Conservation (phyloP, 176 grass and related monocot species). For the Paspalum vaginatum region DNA sequence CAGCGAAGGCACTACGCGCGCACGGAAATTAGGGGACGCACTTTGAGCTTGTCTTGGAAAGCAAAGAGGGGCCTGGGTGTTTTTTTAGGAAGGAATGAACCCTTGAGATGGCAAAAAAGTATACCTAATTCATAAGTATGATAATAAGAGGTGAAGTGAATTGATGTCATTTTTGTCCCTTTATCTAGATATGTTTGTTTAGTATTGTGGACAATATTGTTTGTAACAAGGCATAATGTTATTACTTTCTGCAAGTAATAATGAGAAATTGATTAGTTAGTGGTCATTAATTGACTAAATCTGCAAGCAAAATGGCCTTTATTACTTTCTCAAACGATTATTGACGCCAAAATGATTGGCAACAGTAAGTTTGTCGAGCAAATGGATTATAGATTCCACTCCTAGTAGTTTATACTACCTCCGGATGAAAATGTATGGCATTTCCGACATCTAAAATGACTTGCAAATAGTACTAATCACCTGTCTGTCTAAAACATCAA, state of each 20-base stretch:
- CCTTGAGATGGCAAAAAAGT: background rate
- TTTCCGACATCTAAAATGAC: no score
- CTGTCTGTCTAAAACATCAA: no score
- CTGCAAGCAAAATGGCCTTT: background rate
- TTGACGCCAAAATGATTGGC: background rate
- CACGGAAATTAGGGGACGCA: background rate
- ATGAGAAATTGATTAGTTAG: background rate
- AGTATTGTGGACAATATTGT: background rate
- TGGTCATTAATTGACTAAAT: background rate
- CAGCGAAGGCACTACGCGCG: background rate
- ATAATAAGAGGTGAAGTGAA: background rate
- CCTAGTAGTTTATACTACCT: background rate
- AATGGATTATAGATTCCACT: slow-evolving; percentile 16
- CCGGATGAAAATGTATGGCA: no score
- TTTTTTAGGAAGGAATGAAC: background rate
- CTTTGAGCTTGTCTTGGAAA: background rate
- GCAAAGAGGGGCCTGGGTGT: background rate
- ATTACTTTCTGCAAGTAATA: background rate
- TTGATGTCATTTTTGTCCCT: background rate
- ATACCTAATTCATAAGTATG: background rate
- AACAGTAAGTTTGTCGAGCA: slow-evolving; percentile 20
- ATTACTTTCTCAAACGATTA: background rate
- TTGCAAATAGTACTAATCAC: no score
- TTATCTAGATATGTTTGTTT: background rate
- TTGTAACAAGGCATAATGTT: background rate